phyloP scores from a whole-genome alignment of 2,329 filamentous ascomycete species.

The Hortaea werneckii region DNA sequence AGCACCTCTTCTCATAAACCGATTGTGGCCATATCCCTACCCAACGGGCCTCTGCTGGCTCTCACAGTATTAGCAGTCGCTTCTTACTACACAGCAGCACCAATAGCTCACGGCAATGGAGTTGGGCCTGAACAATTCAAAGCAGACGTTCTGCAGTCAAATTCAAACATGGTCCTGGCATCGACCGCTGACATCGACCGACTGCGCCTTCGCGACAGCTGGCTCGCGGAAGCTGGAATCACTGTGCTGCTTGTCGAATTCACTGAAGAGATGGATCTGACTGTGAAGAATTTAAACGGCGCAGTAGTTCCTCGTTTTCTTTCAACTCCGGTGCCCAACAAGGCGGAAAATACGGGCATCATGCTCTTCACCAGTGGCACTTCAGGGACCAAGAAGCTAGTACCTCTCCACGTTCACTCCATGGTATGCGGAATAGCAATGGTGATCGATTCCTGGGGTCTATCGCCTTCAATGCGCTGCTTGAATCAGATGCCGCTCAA shows the following conservation, averaged over 20 bases:
- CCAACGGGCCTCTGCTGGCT: conserved; percentile 46
- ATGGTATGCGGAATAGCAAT: conserved; percentile 43
- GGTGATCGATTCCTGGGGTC: conserved; percentile 45
- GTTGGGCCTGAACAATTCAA: conserved; percentile 39
- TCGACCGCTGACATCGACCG: conserved; percentile 31
- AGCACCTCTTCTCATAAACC: conserved; percentile 25
- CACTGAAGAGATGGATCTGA: conserved; percentile 29
- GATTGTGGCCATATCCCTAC: conserved; percentile 41
- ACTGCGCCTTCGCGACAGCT: conserved; percentile 29
- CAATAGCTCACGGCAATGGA: conserved; percentile 41
- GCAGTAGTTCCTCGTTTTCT: neutral
- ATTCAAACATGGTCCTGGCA: conserved; percentile 39
- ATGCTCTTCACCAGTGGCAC: conserved; percentile 50
- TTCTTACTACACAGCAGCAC: conserved; percentile 43
- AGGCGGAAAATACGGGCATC: conserved; percentile 39
- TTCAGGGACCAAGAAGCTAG: conserved; percentile 49
- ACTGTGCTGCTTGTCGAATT: conserved; percentile 32
- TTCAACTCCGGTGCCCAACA: conserved; percentile 24
- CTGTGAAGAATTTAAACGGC: conserved; percentile 16
- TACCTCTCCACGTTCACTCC: conserved; percentile 43
- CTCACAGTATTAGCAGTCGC: conserved; percentile 40
- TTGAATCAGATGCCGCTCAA: conserved; percentile 52
- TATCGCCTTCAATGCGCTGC: conserved; percentile 40
- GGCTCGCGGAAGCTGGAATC: conserved; percentile 27
- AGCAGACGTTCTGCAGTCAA: conserved; percentile 40